Base-by-base conservation (phyloP, 2,329 filamentous ascomycete species). In the Botrytis tulipae region DNA sequence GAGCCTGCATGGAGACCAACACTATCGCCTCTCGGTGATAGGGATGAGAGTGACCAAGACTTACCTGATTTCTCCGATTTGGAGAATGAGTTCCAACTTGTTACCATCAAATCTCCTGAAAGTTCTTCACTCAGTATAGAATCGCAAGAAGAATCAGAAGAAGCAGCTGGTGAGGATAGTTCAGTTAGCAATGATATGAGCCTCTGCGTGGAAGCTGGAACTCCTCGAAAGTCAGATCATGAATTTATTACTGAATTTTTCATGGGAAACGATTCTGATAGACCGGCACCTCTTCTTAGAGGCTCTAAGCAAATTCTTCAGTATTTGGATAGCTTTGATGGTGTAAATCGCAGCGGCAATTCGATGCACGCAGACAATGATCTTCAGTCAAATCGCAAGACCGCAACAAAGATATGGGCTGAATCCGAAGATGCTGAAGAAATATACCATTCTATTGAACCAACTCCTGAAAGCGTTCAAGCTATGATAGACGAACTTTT, bases 41-140 rank as follows among this genome's bases (percentile, higher is more conserved):
- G 40, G 9, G 32, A 66, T 35, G 70, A 67, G 29, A 57, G 32
- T 37, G 70, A 72, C 29, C 60, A 72, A 25, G 70, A 72, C n/a
- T n/a, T 72, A 18, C 70, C 70, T 14, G 70, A 72, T 40, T 72
- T 72, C 25, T 72, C 61, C 29, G 70, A 72, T 57, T 32, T 72
- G 29, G 70, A 72, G 29, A 35, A 66, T 35, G 61, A 67, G 14
- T 72, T 72, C 7, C 61, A 72, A 42, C 46, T 42, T 20, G 37
- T 65, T 12, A 20, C 48, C 20, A 59, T 46, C 4, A 37, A 67
- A 35, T 72, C 46, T n/a, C 61, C 66, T 20, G 37, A 40, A 57
- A 67, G 70, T 40, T 29, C 61, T 22, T 54, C 61, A n/a, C 66
- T 48, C 16, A n/a, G 48, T 57, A 57, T 69, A 32, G 18, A 59